Conservation (phyloP, 306 rosid genomes). For the Hippophae tibetana region DNA sequence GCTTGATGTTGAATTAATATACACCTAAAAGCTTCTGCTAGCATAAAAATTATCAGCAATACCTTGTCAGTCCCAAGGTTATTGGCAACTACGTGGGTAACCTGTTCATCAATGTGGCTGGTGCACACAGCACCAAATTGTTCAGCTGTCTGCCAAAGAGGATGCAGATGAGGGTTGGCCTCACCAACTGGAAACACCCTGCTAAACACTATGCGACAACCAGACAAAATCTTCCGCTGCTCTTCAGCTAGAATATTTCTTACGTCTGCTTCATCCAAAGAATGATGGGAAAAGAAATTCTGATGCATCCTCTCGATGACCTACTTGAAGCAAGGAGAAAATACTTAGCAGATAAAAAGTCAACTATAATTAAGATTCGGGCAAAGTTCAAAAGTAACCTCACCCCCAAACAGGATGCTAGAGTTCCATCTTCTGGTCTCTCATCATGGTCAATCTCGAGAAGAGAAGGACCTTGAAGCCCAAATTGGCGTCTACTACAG, state of each 20-base stretch:
- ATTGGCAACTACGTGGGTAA: constrained; percentile 93
- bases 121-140: constrained; percentile 94
- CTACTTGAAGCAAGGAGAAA: constrained; percentile 29
- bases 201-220: constrained; percentile 89
- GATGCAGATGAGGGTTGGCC: constrained; percentile 87
- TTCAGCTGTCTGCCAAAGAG: constrained; percentile 93
- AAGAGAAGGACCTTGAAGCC: constrained; percentile 91
- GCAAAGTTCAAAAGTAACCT: constrained; percentile 16
- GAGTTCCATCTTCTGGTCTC: constrained; percentile 84
- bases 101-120: constrained; percentile 78
- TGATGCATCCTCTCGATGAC: constrained; percentile 88
- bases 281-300: constrained; percentile 56
- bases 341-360: constrained; percentile 17
- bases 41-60: constrained; percentile 19
- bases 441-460: constrained; percentile 93
- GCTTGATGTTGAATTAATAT: background rate
- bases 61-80: constrained; percentile 96
- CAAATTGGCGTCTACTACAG: constrained; percentile 95
- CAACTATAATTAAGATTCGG: constrained; percentile 5
- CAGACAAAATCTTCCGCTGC: constrained; percentile 75
- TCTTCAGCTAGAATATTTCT: constrained; percentile 81
- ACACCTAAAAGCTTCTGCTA: background rate
- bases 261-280: constrained; percentile 82
- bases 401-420: constrained; percentile 88
- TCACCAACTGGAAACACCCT: constrained; percentile 89